Conservation (phyloP, 83 land plant genomes). For the Thuja plicata region DNA sequence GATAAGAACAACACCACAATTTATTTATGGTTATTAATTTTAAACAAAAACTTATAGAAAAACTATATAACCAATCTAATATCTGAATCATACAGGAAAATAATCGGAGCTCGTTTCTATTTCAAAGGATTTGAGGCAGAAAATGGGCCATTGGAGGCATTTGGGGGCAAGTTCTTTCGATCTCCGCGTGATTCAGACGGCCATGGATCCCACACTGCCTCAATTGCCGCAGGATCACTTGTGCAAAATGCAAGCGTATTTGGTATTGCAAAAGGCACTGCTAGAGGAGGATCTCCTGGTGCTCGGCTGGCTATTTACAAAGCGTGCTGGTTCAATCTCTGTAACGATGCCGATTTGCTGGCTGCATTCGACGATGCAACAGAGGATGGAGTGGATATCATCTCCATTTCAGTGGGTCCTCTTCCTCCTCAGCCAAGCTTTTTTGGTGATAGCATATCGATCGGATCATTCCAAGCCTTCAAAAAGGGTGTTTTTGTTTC, state of each 20-base stretch:
- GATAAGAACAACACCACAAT: too few species aligned
- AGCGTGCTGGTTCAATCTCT: slow-evolving; percentile 30
- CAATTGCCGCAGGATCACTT: slow-evolving; percentile 49
- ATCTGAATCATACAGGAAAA: too few species aligned
- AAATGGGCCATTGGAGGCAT: slow-evolving; percentile 24
- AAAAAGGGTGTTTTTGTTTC: slow-evolving; percentile 34
- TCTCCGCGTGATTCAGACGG: slow-evolving; percentile 56
- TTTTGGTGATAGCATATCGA: slow-evolving; percentile 23
- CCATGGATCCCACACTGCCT: slow-evolving; percentile 65
- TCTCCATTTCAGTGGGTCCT: slow-evolving; percentile 42
- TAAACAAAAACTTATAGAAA: too few species aligned
- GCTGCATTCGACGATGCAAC: slow-evolving; percentile 55
- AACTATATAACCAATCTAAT: too few species aligned
- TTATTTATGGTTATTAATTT: too few species aligned
- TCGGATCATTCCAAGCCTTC: slow-evolving; percentile 57
- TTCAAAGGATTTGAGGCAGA: slow-evolving; percentile 30
- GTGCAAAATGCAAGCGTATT: slow-evolving; percentile 36
- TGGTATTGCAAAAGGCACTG: slow-evolving; percentile 49
- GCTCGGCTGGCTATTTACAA: slow-evolving; percentile 59
- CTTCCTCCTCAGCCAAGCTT: slow-evolving; percentile 20
- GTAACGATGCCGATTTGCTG: slow-evolving; percentile 39
- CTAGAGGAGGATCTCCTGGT: slow-evolving; percentile 50
- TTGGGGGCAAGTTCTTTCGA: slow-evolving; percentile 10
- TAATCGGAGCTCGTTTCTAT: slow-evolving; percentile 45
- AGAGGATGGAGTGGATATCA: slow-evolving; percentile 44